phyloP scores from a whole-genome alignment of 352 stramenopile species.

The Globisporangium yorkense region DNA sequence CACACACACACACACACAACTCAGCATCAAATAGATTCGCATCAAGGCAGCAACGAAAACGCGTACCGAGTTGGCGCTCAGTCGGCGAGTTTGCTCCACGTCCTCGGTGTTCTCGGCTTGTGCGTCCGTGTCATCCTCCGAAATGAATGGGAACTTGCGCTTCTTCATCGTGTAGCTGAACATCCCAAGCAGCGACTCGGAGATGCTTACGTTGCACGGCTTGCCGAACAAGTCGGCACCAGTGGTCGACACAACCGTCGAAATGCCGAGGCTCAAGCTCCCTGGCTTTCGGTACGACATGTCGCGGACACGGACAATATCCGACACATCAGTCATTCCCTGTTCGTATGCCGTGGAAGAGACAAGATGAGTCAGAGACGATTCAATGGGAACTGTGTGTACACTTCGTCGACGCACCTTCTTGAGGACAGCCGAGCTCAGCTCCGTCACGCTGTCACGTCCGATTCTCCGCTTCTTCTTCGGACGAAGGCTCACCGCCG shows the following conservation, averaged over 20 bases:
- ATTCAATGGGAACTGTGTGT: neutral
- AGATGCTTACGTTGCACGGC: slow-evolving; percentile 53
- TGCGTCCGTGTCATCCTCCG: slow-evolving; percentile 11
- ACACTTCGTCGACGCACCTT: slow-evolving; percentile 18
- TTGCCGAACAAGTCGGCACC: slow-evolving; percentile 45
- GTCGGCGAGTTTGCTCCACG: slow-evolving; percentile 65
- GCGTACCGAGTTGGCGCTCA: slow-evolving; percentile 54
- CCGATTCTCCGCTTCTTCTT: slow-evolving; percentile 83
- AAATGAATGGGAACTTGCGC: slow-evolving; percentile 68
- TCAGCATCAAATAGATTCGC: too few relatives aligned
- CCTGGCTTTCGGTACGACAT: slow-evolving; percentile 29
- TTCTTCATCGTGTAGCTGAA: slow-evolving; percentile 86
- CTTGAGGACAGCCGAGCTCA: slow-evolving; percentile 72
- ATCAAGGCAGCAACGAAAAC: too few relatives aligned
- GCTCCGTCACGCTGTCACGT: slow-evolving; percentile 72
- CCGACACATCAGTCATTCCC: slow-evolving; percentile 68
- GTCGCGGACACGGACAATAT: slow-evolving; percentile 57
- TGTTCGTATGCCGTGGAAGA: neutral
- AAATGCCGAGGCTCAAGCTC: slow-evolving; percentile 6
- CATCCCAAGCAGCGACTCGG: slow-evolving; percentile 62
- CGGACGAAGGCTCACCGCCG: slow-evolving; percentile 22
- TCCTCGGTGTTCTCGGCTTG: slow-evolving; percentile 23
- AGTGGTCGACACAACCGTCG: slow-evolving; percentile 13
- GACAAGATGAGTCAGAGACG: neutral
- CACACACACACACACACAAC: neutral